A percentile compares a stretch with the other conserved stretches of the same genome.
Conservation (phyloP, 768 basidiomycete genomes). For the Hirschioporus abietinus region DNA sequence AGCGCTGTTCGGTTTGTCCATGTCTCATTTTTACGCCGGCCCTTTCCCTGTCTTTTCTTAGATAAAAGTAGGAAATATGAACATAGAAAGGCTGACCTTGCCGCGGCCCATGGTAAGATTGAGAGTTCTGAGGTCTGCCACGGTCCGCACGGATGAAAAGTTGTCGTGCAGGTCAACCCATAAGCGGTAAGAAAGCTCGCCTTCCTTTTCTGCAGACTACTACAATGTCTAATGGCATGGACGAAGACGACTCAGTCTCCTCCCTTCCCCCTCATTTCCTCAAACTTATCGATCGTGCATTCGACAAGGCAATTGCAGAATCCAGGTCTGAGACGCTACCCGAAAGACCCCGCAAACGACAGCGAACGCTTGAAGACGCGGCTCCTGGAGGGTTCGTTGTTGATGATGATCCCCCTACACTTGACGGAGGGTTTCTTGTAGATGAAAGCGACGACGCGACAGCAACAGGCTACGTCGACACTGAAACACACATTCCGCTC, state of each 20-base stretch:
- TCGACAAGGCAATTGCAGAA: conserved; percentile 27
- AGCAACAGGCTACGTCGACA: conserved; percentile 5
- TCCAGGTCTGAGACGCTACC: conserved; percentile 4
- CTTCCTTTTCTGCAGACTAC: not conserved
- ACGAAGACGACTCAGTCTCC: conserved; percentile 16
- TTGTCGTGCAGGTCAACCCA: not conserved
- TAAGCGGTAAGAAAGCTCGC: not conserved
- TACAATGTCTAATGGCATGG: not conserved
- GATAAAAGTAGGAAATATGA: not conserved
- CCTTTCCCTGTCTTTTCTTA: not conserved
- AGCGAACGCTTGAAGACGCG: conserved; percentile 11
- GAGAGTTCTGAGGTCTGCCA: not conserved
- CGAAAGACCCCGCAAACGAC: conserved; percentile 1
- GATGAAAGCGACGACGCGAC: conserved; percentile 16
- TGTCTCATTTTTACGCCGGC: not conserved
- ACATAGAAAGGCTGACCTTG: not conserved
- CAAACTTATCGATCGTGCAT: conserved; percentile 47
- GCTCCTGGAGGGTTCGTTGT: conserved; percentile 14
- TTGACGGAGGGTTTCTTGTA: conserved; percentile 29
- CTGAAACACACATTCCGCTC: conserved; percentile 40
- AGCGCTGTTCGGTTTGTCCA: not conserved
- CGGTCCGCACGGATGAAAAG: not conserved
- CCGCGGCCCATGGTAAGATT: not conserved
- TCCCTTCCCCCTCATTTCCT: conserved; percentile 38
- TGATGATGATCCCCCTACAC: conserved; percentile 17